Percentiles rank a stretch among this genome's conserved stretches.
phyloP scores from a whole-genome alignment of 2,329 filamentous ascomycete genomes.

The Arthrocladium fulminans region DNA sequence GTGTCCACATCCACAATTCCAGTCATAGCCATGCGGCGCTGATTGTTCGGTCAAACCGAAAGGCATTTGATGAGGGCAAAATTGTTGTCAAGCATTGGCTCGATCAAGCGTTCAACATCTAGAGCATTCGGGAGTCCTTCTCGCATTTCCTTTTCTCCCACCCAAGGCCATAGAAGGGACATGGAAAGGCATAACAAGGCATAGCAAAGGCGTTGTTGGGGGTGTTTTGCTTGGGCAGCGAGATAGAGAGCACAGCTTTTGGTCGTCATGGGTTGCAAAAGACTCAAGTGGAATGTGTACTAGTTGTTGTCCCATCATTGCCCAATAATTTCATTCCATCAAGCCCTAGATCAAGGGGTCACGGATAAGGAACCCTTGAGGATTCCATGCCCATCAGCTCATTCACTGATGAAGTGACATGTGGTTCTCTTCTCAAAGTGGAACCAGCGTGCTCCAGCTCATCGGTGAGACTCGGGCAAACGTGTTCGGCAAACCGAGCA shows the following conservation, averaged over 20 bases:
- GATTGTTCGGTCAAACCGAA: constrained; percentile 61
- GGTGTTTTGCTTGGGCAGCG: not conserved
- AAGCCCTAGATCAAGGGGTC: not conserved
- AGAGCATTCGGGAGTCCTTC: constrained; percentile 12
- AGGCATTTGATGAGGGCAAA: constrained; percentile 66
- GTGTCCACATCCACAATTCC: constrained; percentile 50
- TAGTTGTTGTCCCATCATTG: too few species aligned
- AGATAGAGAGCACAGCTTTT: too few species aligned
- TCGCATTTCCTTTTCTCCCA: not conserved
- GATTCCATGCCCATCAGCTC: not conserved
- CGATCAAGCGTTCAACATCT: constrained; percentile 61
- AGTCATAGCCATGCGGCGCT: constrained; percentile 85
- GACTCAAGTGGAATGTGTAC: too few species aligned
- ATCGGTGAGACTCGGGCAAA: not conserved
- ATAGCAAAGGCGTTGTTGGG: constrained; percentile 4
- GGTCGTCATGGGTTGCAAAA: too few species aligned
- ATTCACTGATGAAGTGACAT: too few species aligned
- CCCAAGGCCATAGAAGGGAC: not conserved
- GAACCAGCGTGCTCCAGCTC: too few species aligned
- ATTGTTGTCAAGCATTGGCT: constrained; percentile 75
- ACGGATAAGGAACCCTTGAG: not conserved
- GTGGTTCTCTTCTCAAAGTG: too few species aligned
- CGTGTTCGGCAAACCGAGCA: not conserved
- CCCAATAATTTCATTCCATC: too few species aligned
- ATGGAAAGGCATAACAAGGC: not conserved